Evolutionary conservation across 2,329 filamentous ascomycete genomes (phyloP).

Genomic region (Mariannaea elegans): DNA sequence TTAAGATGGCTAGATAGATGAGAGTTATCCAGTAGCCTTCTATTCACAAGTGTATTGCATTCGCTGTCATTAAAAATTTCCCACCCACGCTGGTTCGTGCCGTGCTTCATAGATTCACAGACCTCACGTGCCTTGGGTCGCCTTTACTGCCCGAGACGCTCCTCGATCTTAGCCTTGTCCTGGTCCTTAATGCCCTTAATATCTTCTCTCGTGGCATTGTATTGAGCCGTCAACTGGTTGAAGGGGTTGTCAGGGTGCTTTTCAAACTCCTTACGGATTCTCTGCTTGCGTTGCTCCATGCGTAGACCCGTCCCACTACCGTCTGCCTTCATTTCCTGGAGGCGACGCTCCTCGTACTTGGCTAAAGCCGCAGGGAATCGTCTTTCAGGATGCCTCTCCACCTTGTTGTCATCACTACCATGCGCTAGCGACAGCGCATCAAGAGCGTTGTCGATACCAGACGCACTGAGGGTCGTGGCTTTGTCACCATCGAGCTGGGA

Average conservation of each 20-base stretch:
- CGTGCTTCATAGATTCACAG: not conserved
- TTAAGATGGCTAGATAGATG: slow-evolving; percentile 9
- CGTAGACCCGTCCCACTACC: slow-evolving; percentile 76
- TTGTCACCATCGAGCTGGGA: slow-evolving; percentile 75
- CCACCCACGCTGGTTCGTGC: not conserved
- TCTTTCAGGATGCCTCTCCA: slow-evolving; percentile 90
- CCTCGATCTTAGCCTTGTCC: slow-evolving; percentile 80
- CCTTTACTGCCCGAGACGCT: slow-evolving; percentile 60
- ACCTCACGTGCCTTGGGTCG: not conserved
- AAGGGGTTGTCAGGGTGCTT: slow-evolving; percentile 95
- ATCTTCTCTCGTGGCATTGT: slow-evolving; percentile 84
- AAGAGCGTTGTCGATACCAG: slow-evolving; percentile 92
- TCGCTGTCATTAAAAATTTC: slow-evolving; percentile 20
- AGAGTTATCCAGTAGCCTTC: slow-evolving; percentile 25
- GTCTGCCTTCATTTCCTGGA: slow-evolving; percentile 87
- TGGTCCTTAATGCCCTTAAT: slow-evolving; percentile 69
- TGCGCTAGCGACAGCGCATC: slow-evolving; percentile 79
- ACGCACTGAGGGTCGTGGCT: slow-evolving; percentile 74
- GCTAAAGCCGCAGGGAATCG: slow-evolving; percentile 87
- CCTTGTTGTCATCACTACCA: slow-evolving; percentile 67
- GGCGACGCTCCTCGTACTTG: slow-evolving; percentile 80
- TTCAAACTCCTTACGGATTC: slow-evolving; percentile 91
- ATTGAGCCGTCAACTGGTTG: slow-evolving; percentile 81
- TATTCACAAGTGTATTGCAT: slow-evolving; percentile 30
- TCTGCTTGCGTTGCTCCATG: slow-evolving; percentile 83